Evolutionary conservation across 2,329 filamentous ascomycete species (phyloP).

Genomic region (Talaromyces amestolkiae): DNA sequence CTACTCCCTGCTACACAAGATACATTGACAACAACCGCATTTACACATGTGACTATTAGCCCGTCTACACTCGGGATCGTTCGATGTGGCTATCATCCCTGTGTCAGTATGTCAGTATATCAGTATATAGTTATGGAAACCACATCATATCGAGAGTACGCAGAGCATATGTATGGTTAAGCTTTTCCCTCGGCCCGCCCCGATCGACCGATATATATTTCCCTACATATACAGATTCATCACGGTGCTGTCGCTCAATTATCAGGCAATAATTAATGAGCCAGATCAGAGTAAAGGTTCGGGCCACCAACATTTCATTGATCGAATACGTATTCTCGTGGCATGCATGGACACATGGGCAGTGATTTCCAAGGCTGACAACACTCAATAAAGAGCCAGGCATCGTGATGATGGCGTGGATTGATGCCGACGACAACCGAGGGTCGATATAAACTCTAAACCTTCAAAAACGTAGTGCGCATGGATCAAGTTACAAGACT

Average conservation of each 20-base stretch:
- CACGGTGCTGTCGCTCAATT: too few species aligned
- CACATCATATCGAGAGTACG: not conserved
- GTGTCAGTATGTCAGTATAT: not conserved
- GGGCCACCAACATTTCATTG: not conserved
- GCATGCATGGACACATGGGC: not conserved
- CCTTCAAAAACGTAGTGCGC: not conserved
- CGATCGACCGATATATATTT: not conserved
- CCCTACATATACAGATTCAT: not conserved
- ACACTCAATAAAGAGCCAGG: not conserved
- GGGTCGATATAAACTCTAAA: not conserved
- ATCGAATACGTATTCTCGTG: not conserved
- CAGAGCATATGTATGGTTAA: not conserved
- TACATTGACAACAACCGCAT: not conserved
- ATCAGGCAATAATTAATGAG: too few species aligned
- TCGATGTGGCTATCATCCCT: not conserved
- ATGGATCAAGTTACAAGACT: too few species aligned
- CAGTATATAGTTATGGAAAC: not conserved
- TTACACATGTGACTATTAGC: not conserved
- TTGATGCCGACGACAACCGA: not conserved
- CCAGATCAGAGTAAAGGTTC: not conserved
- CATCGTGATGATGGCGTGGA: not conserved
- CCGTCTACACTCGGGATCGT: not conserved
- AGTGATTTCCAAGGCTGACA: not conserved
- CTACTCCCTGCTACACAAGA: not conserved
- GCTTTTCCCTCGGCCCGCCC: not conserved